Evolutionary conservation across 352 stramenopile species (phyloP).

Genomic region (Ophiocytium majus): DNA sequence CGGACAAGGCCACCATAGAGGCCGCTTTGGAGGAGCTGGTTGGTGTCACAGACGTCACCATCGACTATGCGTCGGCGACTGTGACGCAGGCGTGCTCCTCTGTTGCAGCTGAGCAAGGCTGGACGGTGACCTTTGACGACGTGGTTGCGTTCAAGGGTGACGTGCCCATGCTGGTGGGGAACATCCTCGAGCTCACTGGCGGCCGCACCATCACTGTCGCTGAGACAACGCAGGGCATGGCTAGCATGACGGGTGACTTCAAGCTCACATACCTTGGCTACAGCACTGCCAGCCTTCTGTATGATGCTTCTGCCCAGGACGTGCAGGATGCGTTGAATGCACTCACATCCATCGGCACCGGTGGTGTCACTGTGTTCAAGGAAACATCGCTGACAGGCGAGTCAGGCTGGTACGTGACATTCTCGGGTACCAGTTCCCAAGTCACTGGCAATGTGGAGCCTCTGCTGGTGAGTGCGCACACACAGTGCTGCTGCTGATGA

Average conservation of each 20-base stretch:
- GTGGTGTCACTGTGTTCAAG: not conserved
- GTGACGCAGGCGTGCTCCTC: slow-evolving; percentile 42
- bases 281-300: slow-evolving; percentile 72
- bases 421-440: slow-evolving; percentile 63
- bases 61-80: slow-evolving; percentile 65
- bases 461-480: slow-evolving; percentile 62
- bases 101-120: slow-evolving; percentile 29
- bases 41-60: slow-evolving; percentile 76
- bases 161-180: slow-evolving; percentile 75
- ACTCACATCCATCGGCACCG: slow-evolving; percentile 76
- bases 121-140: slow-evolving; percentile 76
- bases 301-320: slow-evolving; percentile 68
- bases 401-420: slow-evolving; percentile 77
- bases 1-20: slow-evolving; percentile 70
- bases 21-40: slow-evolving; percentile 77
- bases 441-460: slow-evolving; percentile 82
- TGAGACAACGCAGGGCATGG: slow-evolving; percentile 72
- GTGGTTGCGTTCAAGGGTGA: slow-evolving; percentile 74
- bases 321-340: slow-evolving; percentile 83
- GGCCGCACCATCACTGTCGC: slow-evolving; percentile 61
- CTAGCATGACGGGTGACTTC: slow-evolving; percentile 79
- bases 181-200: slow-evolving; percentile 79
- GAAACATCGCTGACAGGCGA: slow-evolving; percentile 30
- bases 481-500: too few species aligned
- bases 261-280: slow-evolving; percentile 79